Conservation (phyloP, 2,329 filamentous ascomycete genomes). For the Diplocarpon rosae region DNA sequence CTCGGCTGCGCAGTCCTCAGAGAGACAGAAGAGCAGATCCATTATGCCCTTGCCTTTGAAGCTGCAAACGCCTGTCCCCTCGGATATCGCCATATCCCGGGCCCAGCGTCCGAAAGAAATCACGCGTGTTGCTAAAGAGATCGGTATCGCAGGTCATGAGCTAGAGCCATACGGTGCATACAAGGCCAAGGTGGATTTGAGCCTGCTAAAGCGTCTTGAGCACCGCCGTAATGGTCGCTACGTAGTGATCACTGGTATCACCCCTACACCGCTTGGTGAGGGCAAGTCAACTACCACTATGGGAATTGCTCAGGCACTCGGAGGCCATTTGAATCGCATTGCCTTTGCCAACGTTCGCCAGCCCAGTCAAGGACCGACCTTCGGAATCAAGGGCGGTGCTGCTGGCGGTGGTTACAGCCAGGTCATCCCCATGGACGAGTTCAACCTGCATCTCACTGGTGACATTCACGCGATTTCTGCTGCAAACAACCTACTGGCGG, state of each 20-base stretch:
- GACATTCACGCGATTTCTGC: slow-evolving; percentile 97
- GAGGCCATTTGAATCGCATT: slow-evolving; percentile 75
- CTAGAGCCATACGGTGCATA: slow-evolving; percentile 89
- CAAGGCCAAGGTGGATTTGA: slow-evolving; percentile 90
- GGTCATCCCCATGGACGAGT: slow-evolving; percentile 99
- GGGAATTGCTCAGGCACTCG: slow-evolving; percentile 85
- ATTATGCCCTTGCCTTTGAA: slow-evolving; percentile 78
- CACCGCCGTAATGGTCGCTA: slow-evolving; percentile 87
- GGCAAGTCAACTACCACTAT: slow-evolving; percentile 98
- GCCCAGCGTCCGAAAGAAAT: slow-evolving; percentile 88
- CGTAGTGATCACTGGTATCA: slow-evolving; percentile 89
- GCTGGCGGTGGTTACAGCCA: slow-evolving; percentile 97
- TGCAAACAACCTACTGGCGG: slow-evolving; percentile 92
- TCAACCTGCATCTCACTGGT: slow-evolving; percentile 94
- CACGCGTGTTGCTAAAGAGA: slow-evolving; percentile 69
- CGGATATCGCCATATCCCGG: slow-evolving; percentile 85
- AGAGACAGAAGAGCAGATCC: slow-evolving; percentile 67
- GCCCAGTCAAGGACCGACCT: slow-evolving; percentile 93
- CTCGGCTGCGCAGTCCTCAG: slow-evolving; percentile 70
- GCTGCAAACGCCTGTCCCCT: slow-evolving; percentile 73
- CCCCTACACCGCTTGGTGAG: slow-evolving; percentile 90
- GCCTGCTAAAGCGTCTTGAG: slow-evolving; percentile 68
- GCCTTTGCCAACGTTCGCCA: slow-evolving; percentile 96
- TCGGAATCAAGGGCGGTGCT: slow-evolving; percentile 97
- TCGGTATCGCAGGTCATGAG: slow-evolving; percentile 81